These are phyloP conservation scores for Ceriops tagal DNA, from an alignment of 345 rosid species.

Conservation along the genomic window DNA sequence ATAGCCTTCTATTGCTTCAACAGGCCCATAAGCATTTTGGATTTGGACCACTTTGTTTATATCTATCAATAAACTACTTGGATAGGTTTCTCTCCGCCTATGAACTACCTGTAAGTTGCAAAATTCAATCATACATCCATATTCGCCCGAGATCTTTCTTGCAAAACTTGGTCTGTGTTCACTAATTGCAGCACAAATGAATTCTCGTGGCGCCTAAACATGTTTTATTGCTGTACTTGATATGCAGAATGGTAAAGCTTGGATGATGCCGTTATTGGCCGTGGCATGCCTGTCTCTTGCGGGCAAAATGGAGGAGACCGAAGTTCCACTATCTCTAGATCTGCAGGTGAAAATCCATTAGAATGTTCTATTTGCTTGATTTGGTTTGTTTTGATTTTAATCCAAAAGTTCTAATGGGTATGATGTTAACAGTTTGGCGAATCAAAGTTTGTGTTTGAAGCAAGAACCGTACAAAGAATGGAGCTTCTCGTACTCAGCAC, in stretches of 20 bases:
- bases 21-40: conserved; percentile 63
- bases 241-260: conserved; percentile 57
- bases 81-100: conserved; percentile 70
- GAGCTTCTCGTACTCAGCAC: conserved; percentile 68
- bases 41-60: conserved; percentile 64
- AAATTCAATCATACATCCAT: not conserved
- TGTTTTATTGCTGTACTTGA: not conserved
- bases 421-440: conserved; percentile 40
- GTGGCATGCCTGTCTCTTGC: conserved; percentile 77
- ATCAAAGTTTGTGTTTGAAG: conserved; percentile 60
- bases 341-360: conserved; percentile 44
- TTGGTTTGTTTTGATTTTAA: not conserved
- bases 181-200: not conserved
- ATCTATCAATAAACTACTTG: conserved; percentile 58
- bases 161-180: not conserved
- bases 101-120: conserved; percentile 57
- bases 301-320: conserved; percentile 72
- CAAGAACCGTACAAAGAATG: conserved; percentile 65
- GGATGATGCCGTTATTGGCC: conserved; percentile 65
- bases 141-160: not conserved
- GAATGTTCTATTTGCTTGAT: not conserved
- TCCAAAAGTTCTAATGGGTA: conserved; percentile 5
- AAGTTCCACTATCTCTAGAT: conserved; percentile 58
- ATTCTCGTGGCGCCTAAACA: conserved; percentile 6
- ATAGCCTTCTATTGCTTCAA: conserved; percentile 20